These are phyloP conservation scores for Cordyceps pruinosa DNA, from an alignment of 2,329 filamentous ascomycete species.

Conservation along the genomic window DNA sequence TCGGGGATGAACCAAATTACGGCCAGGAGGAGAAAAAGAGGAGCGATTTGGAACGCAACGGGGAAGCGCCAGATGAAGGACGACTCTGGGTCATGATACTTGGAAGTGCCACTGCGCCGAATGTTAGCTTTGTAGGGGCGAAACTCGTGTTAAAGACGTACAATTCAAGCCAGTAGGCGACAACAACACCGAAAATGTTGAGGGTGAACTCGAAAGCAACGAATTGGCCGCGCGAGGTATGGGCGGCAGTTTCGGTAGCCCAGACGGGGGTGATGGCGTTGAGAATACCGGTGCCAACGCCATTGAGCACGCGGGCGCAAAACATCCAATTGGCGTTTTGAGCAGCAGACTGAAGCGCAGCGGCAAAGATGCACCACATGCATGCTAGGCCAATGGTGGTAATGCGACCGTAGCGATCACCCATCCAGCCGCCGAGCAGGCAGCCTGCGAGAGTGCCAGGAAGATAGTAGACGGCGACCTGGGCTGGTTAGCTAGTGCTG, in stretches of 20 bases:
- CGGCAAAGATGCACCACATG: conserved; percentile 53
- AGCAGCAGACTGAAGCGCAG: conserved; percentile 57
- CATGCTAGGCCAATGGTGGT: conserved; percentile 55
- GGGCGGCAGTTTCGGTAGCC: conserved; percentile 63
- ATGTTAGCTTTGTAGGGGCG: not conserved
- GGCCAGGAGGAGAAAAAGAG: conserved; percentile 49
- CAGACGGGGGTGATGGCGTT: conserved; percentile 66
- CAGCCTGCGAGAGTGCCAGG: conserved; percentile 52
- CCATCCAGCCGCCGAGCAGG: conserved; percentile 55
- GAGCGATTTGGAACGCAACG: conserved; percentile 62
- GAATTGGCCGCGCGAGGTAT: conserved; percentile 61
- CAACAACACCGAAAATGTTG: conserved; percentile 62
- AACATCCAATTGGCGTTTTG: conserved; percentile 66
- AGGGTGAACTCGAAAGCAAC: conserved; percentile 67
- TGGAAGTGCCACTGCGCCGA: conserved; percentile 43
- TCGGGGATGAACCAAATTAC: conserved; percentile 63
- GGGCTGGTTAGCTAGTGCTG: conserved; percentile 11
- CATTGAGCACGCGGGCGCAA: conserved; percentile 43
- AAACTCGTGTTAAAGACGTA: conserved; percentile 12
- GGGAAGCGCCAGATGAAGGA: conserved; percentile 61
- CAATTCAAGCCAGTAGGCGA: conserved; percentile 53
- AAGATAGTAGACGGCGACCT: conserved; percentile 39
- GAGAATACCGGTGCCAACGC: conserved; percentile 61
- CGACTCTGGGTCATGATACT: conserved; percentile 50
- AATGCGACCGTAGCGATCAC: conserved; percentile 56